These are phyloP conservation scores for Cladosporium sp. DNA, from an alignment of 2,329 filamentous ascomycete genomes.

Conservation along the genomic window DNA sequence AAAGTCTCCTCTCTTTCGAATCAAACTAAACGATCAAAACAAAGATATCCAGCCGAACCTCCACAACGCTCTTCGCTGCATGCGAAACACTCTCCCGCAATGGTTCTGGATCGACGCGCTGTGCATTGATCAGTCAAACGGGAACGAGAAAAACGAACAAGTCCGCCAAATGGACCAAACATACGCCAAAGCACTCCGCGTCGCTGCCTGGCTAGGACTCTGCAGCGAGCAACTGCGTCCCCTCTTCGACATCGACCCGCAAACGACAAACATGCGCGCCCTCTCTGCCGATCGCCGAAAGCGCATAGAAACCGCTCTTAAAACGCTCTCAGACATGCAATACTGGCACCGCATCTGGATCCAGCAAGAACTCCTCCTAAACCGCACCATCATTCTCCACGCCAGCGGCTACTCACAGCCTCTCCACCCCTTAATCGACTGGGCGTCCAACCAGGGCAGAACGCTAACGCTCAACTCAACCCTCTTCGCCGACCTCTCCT, in stretches of 20 bases:
- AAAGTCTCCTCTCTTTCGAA: background rate
- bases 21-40: background rate
- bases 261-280: background rate
- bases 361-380: background rate
- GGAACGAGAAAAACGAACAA: conserved; percentile 11
- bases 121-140: conserved; percentile 17
- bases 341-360: conserved; percentile 5
- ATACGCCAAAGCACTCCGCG: conserved; percentile 11
- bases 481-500: background rate
- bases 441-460: no score
- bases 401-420: background rate
- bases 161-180: conserved; percentile 14
- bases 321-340: background rate
- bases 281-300: background rate
- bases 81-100: background rate
- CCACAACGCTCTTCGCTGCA: background rate
- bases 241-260: background rate
- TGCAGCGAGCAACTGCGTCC: background rate
- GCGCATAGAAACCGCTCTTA: background rate
- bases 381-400: background rate
- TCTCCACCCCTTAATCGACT: background rate
- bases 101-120: conserved; percentile 17
- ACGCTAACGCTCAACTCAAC: background rate
- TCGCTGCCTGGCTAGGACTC: conserved; percentile 15
- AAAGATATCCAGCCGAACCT: background rate